These are phyloP conservation scores for Glycyrrhiza uralensis DNA, from an alignment of 306 rosid genomes.

Conservation along the genomic window DNA sequence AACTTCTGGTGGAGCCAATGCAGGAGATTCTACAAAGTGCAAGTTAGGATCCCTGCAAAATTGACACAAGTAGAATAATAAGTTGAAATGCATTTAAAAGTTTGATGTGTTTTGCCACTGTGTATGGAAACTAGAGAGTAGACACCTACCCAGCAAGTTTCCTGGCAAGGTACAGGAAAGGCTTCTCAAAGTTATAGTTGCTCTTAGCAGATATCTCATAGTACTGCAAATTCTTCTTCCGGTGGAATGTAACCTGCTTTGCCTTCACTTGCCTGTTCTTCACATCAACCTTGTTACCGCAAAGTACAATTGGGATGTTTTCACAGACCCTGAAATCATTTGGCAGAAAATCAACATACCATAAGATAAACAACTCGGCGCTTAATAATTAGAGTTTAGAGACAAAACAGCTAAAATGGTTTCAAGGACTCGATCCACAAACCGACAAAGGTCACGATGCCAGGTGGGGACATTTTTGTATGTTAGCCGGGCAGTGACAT, in stretches of 20 bases:
- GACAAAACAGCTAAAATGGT: neutral
- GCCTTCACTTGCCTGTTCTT: slow-evolving; percentile 86
- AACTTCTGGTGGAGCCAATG: slow-evolving; percentile 83
- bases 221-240: slow-evolving; percentile 73
- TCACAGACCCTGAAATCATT: slow-evolving; percentile 57
- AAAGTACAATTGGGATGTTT: slow-evolving; percentile 67
- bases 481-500: slow-evolving; percentile 64
- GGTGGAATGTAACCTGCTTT: slow-evolving; percentile 72
- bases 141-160: slow-evolving; percentile 70
- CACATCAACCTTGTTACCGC: slow-evolving; percentile 81
- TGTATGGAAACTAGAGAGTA: neutral
- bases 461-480: slow-evolving; percentile 75
- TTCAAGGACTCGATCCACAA: neutral
- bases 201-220: slow-evolving; percentile 79
- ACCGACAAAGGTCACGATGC: slow-evolving; percentile 75
- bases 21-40: slow-evolving; percentile 81
- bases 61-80: neutral
- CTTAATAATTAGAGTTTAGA: neutral
- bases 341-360: neutral
- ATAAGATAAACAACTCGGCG: neutral
- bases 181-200: slow-evolving; percentile 70
- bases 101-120: neutral
- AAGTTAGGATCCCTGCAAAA: slow-evolving; percentile 60
- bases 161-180: slow-evolving; percentile 75
- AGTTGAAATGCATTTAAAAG: neutral